Base-by-base conservation (phyloP, 2,329 filamentous ascomycete species). In the Penicillium sp. region DNA sequence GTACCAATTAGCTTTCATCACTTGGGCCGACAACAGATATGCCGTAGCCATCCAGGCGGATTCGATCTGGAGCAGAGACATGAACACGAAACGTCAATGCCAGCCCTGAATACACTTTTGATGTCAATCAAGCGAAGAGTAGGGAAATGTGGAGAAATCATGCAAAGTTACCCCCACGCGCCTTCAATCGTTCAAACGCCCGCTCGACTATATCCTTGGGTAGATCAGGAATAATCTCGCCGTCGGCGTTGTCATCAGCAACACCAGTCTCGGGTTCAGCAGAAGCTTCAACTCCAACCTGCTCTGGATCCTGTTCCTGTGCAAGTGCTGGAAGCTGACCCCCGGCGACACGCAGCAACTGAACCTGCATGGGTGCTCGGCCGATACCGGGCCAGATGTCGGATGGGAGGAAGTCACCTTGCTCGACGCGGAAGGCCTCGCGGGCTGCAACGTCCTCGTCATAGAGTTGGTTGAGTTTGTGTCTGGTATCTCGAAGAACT, bases 371-470 rank as follows among this genome's bases (percentile, higher is more conserved):
- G 22, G 74, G 77, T n/a, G 73, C 77, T 52, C 78, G 62, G 35
- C 59, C 79, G 66, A 93, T 79, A 1, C 85, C 86, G 0, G 83
- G 84, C 89, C 89, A 96, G 18, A 96, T 80, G 65, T 96, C 89
- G 0, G 85, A 84, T 0, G 93, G 93, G 9, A 98, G 70, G 63
- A 83, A 95, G 54, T 94, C 88, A 6, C 89, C 90, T 10, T 93
- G 84, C 35, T 95, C 86, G 23, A 84, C 76, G 27, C 86, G 79
- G 66, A 98, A 97, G 0, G 78, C 74, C 53, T 94, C 86, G 29
- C 93, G 77, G 52, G 89, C 82, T 32, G 75, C 75, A 46, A 80
- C 74, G 65, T 98, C 93, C 10, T 81, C 75, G 10, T 87, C 79
- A 51, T 86, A 81, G 8, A 97, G 73, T 62, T 81, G 82, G 49